Base-by-base conservation (phyloP, 306 rosid genomes). In the Glycyrrhiza uralensis region DNA sequence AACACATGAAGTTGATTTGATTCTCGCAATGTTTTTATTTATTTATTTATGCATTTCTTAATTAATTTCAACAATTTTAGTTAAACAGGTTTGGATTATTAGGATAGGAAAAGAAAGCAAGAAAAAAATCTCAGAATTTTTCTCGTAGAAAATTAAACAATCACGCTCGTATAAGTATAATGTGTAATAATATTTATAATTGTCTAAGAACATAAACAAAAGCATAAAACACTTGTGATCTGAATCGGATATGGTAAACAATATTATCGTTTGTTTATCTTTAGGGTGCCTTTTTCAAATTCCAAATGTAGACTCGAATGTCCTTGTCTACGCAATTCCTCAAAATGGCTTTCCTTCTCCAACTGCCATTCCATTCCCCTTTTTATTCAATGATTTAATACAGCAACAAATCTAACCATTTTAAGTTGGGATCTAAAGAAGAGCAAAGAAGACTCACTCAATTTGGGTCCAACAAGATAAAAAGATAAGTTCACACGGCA, bases 401-500 rank as follows among this genome's bases (percentile, higher is more conserved):
- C n/a, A 67, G 7, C 74, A 64, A 24, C 63, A 75, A 63, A 71
- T 78, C 36, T 71, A 0, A 6, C 57, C 33, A 69, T 59, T 77
- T 77, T 61, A 28, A 61, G 59, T 51, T 70, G 72, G 59, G 20
- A 51, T 19, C 23, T n/a, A 8, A 59, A 71, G 59, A 39, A 36
- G 36, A 66, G 5, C 12, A 68, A 47, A 47, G 42, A 69, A 39
- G 28, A 39, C 10, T 55, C 44, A 29, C 32, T 17, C 2, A 13
- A 1, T 33, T 50, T 75, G 60, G 86, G 66, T 69, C 86, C 82
- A 72, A 80, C 86, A 78, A 44, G 83, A 84, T 86, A 46, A 61
- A 68, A 75, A 60, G 87, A 82, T 88, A 84, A 82, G 80, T 57
- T 49, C 56, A 69, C 28, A 65, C 62, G 13, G 46, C 46, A 57